Base-by-base conservation (phyloP, 768 basidiomycete species). In the Rhodotorula taiwanensis region DNA sequence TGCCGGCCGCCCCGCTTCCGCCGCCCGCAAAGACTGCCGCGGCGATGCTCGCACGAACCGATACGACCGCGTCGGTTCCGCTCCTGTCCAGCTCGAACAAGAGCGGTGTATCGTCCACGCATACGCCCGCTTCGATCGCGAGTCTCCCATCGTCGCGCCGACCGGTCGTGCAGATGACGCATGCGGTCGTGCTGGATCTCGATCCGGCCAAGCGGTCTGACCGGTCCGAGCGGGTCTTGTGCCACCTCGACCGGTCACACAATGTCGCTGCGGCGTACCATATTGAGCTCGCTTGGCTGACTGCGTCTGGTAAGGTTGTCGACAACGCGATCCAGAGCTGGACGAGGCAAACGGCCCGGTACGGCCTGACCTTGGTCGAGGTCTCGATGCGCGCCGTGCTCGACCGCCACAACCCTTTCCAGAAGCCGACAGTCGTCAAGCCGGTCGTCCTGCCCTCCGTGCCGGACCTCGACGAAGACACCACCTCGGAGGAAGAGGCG, bases 271-370 rank as follows among this genome's bases (percentile, higher is more conserved):
- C 87, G 33, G 89, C 88, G 62, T 95, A 95, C 77, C 94, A 98
- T 75, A 92, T 98, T 71, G 93, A 99, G 76, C 80, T 99, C 33
- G 89, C 94, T 65, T 99, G 95, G 94, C 86, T 98, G 44, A 92
- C 90, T 4, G 87, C 92, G 3, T 92, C 91, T 1, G 90, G 92
- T 28, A 83, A 88, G 27, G 86, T 85, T 66, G 87, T 98, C 55
- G 93, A 97, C 67, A 91, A 94, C 68, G 82, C 86, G 55, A 80
- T 95, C 28, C 83, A 86, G 43, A 80, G 82, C 55, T 92, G 91
- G 87, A 83, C 82, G 58, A 80, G 88, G 44, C 81, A 83, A 7
- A 88, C 93, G 49, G 92, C 94, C 66, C 82, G 86, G 54, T 91
- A 91, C 64, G 94, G 94, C 5, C 79, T 98, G 58, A 88, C 84